Conservation (phyloP, 2,329 filamentous ascomycete species). For the Colletotrichum eleusines region DNA sequence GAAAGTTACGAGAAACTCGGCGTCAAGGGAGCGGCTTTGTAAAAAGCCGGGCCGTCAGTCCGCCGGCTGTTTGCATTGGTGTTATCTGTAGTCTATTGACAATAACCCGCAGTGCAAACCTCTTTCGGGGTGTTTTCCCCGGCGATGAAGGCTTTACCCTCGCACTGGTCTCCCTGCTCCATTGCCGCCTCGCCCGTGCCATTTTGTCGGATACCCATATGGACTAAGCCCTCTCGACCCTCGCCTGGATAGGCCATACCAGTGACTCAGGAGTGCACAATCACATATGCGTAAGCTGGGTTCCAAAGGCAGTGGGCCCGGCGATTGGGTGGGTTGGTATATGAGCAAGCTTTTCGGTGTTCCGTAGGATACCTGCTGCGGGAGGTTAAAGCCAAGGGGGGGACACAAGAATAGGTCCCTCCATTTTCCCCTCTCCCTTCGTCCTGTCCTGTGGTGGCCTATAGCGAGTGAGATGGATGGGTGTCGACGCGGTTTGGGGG, state of each 20-base stretch:
- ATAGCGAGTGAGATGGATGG: background rate
- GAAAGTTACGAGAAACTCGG: background rate
- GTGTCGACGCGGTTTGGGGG: background rate
- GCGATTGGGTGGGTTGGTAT: background rate
- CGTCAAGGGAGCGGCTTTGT: background rate
- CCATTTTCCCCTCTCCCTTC: background rate
- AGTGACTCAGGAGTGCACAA: background rate
- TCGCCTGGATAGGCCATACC: background rate
- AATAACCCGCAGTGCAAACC: slow-evolving; percentile 22
- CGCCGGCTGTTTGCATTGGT: slow-evolving; percentile 13
- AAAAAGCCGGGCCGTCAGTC: background rate
- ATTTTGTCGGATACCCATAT: background rate
- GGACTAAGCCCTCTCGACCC: background rate
- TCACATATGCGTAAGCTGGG: background rate
- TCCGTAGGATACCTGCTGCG: background rate
- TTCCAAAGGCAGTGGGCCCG: background rate
- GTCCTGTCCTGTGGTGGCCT: background rate
- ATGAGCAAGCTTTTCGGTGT: background rate
- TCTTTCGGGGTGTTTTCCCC: background rate
- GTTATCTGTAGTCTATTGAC: slow-evolving; percentile 21
- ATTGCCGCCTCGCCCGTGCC: background rate
- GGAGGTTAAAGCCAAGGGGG: background rate
- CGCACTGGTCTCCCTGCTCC: background rate
- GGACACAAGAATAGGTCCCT: background rate
- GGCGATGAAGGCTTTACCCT: background rate